Conservation (phyloP, 495 filamentous ascomycete species). For the Thermothielavioides terrestris region DNA sequence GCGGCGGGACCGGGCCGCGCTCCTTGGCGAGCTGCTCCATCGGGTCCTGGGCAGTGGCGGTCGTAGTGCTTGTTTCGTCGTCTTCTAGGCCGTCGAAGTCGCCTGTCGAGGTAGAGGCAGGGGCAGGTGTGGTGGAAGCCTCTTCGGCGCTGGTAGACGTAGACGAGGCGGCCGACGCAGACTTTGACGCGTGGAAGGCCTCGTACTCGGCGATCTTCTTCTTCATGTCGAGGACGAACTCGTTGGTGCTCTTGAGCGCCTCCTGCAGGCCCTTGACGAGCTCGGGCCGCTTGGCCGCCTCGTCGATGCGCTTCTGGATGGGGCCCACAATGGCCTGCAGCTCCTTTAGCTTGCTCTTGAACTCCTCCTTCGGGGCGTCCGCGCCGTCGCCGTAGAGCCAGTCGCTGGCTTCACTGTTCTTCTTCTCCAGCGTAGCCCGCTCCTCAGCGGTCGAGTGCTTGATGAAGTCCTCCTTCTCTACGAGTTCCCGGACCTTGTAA, state of each 20-base stretch:
- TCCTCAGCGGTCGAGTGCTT: slow-evolving; percentile 56
- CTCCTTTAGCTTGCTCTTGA: slow-evolving; percentile 62
- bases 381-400: slow-evolving; percentile 88
- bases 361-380: slow-evolving; percentile 58
- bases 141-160: slow-evolving; percentile 25
- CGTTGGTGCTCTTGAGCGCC: slow-evolving; percentile 47
- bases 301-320: slow-evolving; percentile 58
- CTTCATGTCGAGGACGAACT: slow-evolving; percentile 45
- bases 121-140: slow-evolving; percentile 29
- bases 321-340: slow-evolving; percentile 64
- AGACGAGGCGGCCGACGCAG: slow-evolving; percentile 31
- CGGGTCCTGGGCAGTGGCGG: slow-evolving; percentile 25
- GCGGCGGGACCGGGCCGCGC: slow-evolving; percentile 39
- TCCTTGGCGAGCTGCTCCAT: slow-evolving; percentile 33
- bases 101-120: slow-evolving; percentile 29
- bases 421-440: slow-evolving; percentile 52
- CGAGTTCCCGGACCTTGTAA: slow-evolving; percentile 75
- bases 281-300: slow-evolving; percentile 56
- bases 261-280: slow-evolving; percentile 55
- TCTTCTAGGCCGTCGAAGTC: slow-evolving; percentile 60
- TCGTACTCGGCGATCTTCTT: slow-evolving; percentile 39
- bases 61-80: slow-evolving; percentile 31
- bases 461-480: slow-evolving; percentile 67
- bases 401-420: slow-evolving; percentile 59
- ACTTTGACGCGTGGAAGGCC: slow-evolving; percentile 37